Base-by-base conservation (phyloP, 176 grass and related monocot genomes). In the Calamus simplicifolius region DNA sequence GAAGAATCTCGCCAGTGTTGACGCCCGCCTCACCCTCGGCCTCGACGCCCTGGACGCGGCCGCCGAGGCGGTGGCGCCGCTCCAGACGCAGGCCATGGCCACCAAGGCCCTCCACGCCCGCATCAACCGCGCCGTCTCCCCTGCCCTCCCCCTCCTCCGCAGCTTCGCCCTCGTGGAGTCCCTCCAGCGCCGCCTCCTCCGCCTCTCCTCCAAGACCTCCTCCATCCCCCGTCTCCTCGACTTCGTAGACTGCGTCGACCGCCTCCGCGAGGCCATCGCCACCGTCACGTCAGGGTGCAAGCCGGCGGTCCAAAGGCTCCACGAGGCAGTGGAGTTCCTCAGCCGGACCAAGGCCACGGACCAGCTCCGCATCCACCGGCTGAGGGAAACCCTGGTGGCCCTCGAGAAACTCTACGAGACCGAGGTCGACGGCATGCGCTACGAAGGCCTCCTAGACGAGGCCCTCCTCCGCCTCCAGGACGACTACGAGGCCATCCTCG, bases 351-450 rank as follows among this genome's bases (percentile, higher is more conserved):
- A 84, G 66, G 77, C 77, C 16, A 29, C 77, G 14, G 69, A 78
- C 1, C 77, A 77, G 4, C 73, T 51, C 48, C 73, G 80, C 57
- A 64, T 83, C 59, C 69, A 73, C 19, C 19, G 80, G 5, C 73
- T 89, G 1, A 67, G 63, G 13, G 85, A 83, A 69, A 73, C 80
- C 7, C 60, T 67, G 0, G 58, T 77, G 18, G 76, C 85, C 23
- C 85, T 84, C 64, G 69, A 70, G 5, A 56, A 56, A 5, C 59
- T 89, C 69, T 80, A 80, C 77, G 69, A 77, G 73, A 23, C 68
- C 48, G 85, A 89, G 69, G 69, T 81, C 3, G 80, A 89, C 30
- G 65, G 43, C 60, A 80, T 89, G 80, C 77, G 80, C 16, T 89
- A 84, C 69, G 80, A 89, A 51, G 85, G 85, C 17, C 73, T 61